phyloP scores from a whole-genome alignment of 2,329 filamentous ascomycete species.

The Diaporthe destruens region DNA sequence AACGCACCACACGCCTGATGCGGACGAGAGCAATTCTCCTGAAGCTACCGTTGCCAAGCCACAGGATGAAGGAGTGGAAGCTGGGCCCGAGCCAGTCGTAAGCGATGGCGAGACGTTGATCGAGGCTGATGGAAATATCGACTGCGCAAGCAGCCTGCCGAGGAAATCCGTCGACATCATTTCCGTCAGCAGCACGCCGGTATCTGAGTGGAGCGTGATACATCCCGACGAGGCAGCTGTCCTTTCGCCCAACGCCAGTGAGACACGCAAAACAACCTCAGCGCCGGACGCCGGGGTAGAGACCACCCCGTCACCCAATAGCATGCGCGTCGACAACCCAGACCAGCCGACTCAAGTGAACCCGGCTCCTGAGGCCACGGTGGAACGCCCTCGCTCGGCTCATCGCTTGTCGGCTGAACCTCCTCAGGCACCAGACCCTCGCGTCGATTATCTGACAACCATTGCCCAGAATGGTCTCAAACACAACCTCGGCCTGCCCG shows the following conservation, averaged over 20 bases:
- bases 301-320: not conserved
- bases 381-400: not conserved
- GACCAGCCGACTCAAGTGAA: not conserved
- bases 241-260: not conserved
- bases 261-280: not conserved
- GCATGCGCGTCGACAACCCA: not conserved
- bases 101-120: not conserved
- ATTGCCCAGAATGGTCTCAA: slow-evolving; percentile 14
- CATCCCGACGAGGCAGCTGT: slow-evolving; percentile 3
- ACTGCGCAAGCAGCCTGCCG: not conserved
- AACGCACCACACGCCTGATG: not conserved
- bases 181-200: not conserved
- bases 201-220: not conserved
- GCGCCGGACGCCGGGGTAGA: not conserved
- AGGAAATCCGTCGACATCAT: slow-evolving; percentile 14
- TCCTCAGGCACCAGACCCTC: not conserved
- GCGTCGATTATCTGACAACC: not conserved
- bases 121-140: not conserved
- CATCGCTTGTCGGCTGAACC: not conserved
- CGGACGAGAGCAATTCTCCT: not conserved
- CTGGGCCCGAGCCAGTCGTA: not conserved
- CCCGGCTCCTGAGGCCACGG: not conserved
- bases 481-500: not conserved
- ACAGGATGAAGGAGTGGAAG: not conserved
- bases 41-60: not conserved